Evolutionary conservation across 106 monocot species (phyloP).

Genomic region (Platanthera guangdongensis): DNA sequence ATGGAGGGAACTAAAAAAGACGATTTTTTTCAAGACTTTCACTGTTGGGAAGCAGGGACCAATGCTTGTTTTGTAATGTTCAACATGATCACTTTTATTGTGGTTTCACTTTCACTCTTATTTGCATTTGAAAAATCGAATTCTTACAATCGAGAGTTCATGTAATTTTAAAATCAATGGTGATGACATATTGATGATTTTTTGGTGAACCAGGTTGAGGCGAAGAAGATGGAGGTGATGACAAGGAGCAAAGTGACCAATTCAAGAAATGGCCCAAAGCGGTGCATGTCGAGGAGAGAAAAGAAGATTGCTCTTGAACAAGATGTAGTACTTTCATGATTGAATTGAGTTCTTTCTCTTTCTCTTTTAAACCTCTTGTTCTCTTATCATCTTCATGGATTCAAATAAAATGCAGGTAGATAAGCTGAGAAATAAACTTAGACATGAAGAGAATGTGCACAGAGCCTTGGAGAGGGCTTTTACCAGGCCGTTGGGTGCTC

Average conservation of each 20-base stretch:
- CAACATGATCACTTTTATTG: not conserved
- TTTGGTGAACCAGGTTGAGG: constrained; percentile 32
- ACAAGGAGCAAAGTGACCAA: constrained; percentile 11
- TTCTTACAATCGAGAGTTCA: not conserved
- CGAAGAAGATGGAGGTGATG: constrained; percentile 37
- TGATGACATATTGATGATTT: not conserved
- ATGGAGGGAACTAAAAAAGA: too few species aligned
- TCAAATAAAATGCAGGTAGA: constrained; percentile 48
- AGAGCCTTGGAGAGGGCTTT: constrained; percentile 87
- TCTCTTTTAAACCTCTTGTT: not conserved
- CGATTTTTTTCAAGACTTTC: not conserved
- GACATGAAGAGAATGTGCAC: constrained; percentile 84
- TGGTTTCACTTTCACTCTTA: not conserved
- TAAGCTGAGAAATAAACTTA: constrained; percentile 76
- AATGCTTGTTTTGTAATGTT: not conserved
- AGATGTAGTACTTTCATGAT: constrained; percentile 39
- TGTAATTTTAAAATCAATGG: not conserved
- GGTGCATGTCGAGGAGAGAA: constrained; percentile 51
- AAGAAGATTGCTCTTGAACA: constrained; percentile 76
- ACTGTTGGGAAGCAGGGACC: not conserved
- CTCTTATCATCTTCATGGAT: not conserved
- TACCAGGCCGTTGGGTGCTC: constrained; percentile 71
- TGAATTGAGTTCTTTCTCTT: constrained; percentile 6
- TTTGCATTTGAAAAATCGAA: not conserved
- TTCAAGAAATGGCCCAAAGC: constrained; percentile 10